phyloP scores from a whole-genome alignment of 1,284 basidiomycete genomes.

The Heliocybe sulcata region DNA sequence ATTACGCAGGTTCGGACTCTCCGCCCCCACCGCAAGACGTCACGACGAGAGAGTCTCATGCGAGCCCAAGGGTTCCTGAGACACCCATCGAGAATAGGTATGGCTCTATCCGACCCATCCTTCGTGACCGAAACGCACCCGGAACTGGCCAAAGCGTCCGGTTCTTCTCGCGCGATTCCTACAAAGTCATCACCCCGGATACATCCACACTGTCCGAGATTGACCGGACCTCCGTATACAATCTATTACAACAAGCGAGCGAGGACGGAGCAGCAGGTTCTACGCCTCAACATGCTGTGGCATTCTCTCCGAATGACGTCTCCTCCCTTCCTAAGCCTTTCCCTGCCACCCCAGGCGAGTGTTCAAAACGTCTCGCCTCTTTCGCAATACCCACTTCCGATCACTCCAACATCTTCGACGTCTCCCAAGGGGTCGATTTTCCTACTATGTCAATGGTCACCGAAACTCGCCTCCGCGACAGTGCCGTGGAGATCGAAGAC shows the following conservation, averaged over 20 bases:
- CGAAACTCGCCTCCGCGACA: slow-evolving; percentile 35
- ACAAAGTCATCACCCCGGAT: slow-evolving; percentile 56
- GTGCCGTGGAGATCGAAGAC: slow-evolving; percentile 26
- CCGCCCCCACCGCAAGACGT: slow-evolving; percentile 28
- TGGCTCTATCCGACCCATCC: slow-evolving; percentile 58
- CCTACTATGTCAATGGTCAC: slow-evolving; percentile 37
- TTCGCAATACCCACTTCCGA: slow-evolving; percentile 24
- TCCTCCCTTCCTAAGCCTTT: slow-evolving; percentile 23
- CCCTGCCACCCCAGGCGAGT: slow-evolving; percentile 16
- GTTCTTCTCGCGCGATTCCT: slow-evolving; percentile 64
- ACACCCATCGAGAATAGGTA: slow-evolving; percentile 25
- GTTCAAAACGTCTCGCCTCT: background rate
- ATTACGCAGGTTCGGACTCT: slow-evolving; percentile 36
- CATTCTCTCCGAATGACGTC: slow-evolving; percentile 20
- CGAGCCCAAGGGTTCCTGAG: slow-evolving; percentile 12
- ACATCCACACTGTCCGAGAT: slow-evolving; percentile 40
- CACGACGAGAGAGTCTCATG: slow-evolving; percentile 12
- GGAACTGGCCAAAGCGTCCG: slow-evolving; percentile 67
- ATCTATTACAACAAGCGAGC: slow-evolving; percentile 25
- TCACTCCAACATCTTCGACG: slow-evolving; percentile 41
- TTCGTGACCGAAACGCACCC: slow-evolving; percentile 64
- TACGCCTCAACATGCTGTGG: background rate
- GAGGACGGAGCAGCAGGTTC: slow-evolving; percentile 11
- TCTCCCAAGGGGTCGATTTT: slow-evolving; percentile 41
- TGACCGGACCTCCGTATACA: slow-evolving; percentile 25